Percentiles rank a stretch among this genome's conserved stretches.
Conservation (phyloP, 75 land plant genomes). For the Gnetum montanum region DNA sequence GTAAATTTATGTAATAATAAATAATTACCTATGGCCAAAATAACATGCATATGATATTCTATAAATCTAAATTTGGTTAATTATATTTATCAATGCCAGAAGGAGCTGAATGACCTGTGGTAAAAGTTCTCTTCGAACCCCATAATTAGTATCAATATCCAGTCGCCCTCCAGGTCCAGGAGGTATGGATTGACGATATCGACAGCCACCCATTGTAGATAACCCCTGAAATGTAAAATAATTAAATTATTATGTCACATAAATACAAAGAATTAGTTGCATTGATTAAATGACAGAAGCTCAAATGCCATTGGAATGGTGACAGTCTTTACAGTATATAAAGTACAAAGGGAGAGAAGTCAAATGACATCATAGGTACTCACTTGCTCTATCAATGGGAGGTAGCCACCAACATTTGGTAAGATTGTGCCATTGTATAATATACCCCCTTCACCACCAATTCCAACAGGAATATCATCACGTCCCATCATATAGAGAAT, state of each 20-base stretch:
- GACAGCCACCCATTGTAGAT: constrained; percentile 54
- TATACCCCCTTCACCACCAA: constrained; percentile 91
- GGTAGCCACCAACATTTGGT: constrained; percentile 78
- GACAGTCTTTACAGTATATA: no score
- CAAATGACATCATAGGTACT: background rate
- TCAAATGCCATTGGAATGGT: no score
- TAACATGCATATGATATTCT: no score
- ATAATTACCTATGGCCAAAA: no score
- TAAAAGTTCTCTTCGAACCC: constrained; percentile 54
- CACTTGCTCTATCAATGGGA: constrained; percentile 81
- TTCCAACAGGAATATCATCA: constrained; percentile 70
- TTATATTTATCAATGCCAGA: no score
- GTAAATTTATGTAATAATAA: no score
- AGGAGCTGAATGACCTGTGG: constrained; percentile 49
- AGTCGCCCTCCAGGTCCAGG: constrained; percentile 45
- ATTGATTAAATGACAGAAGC: no score
- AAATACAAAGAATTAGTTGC: no score
- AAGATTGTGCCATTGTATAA: constrained; percentile 42
- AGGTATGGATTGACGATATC: constrained; percentile 83
- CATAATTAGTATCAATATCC: constrained; percentile 55
- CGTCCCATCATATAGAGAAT: constrained; percentile 87
- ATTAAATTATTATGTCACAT: no score
- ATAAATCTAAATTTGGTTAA: no score
- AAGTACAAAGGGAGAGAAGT: no score
- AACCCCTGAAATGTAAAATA: constrained; percentile 28